Base-by-base conservation (phyloP, 768 basidiomycete species). In the Udeniomyces megalosporus region DNA sequence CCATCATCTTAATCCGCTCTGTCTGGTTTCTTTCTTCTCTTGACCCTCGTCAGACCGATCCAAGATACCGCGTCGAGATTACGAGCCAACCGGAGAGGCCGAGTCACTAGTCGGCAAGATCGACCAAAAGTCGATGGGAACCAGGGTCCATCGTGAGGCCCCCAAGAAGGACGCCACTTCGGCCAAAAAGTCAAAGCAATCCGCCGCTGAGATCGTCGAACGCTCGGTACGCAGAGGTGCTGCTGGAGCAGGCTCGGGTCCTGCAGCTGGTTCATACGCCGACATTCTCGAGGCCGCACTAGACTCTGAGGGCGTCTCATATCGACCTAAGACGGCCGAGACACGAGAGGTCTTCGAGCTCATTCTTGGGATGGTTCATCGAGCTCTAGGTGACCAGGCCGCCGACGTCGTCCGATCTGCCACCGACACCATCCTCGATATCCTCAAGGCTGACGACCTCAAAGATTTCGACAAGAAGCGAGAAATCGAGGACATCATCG, bases 391-490 rank as follows among this genome's bases (percentile, higher is more conserved):
- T 0, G 95, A 95, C 75, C 91, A 93, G 71, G 88, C 91, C 0
- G 91, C 95, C 71, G 92, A 96, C 66, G 84, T 97, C 69, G 84
- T 99, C 52, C 84, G 93, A 22, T 89, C 86, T 67, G 95, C 95
- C 1, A 86, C 95, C n/a, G 93, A 99, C 73, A 80, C 81, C 0
- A 84, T 92, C 1, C 75, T 99, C 52, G 89, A 92, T 74, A 79
- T 81, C 4, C 78, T 97, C 66, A 97, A 96, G 76, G 85, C 80
- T 68, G 90, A 95, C 68, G 78, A 79, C 62, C 72, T 89, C 75
- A 93, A 91, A 75, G 92, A 96, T 71, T 92, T 96, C 69, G 93
- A 96, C 78, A 92, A 91, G 79, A 93, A 96, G 75, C 86, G 82
- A 76, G 90, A 96, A 70, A 80, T 93, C 6, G 86, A 93, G 73